Evolutionary conservation across 2,329 filamentous ascomycete species (phyloP).

Genomic region (Xylariaceae sp.): DNA sequence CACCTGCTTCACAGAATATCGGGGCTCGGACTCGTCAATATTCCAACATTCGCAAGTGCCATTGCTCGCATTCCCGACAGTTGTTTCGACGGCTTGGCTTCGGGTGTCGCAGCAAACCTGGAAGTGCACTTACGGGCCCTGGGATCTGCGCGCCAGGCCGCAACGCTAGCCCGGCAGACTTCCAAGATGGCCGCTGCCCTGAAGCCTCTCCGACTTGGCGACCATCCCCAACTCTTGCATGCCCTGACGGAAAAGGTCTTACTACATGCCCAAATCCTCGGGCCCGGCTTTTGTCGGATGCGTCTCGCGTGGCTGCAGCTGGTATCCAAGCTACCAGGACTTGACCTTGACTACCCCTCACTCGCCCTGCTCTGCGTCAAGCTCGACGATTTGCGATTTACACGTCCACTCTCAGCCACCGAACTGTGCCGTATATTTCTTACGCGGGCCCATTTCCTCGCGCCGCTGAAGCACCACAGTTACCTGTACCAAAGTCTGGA

Average conservation of each 20-base stretch:
- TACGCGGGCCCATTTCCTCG: conserved; percentile 9
- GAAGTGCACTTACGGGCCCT: conserved; percentile 10
- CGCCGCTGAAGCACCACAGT: conserved; percentile 5
- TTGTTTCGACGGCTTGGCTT: conserved; percentile 7
- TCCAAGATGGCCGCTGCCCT: conserved; percentile 17
- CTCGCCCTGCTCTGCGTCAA: conserved; percentile 11
- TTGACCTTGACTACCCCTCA: conserved; percentile 12
- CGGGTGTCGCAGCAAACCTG: conserved; percentile 17
- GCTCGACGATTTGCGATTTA: conserved; percentile 13
- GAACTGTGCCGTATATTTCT: conserved; percentile 21
- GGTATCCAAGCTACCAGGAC: conserved; percentile 18
- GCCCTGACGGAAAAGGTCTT: conserved; percentile 11
- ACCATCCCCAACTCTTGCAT: conserved; percentile 15
- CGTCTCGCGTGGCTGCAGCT: conserved; percentile 21
- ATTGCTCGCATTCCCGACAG: conserved; percentile 14
- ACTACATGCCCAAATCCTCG: conserved; percentile 2
- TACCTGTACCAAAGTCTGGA: conserved; percentile 4
- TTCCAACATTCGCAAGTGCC: conserved; percentile 16
- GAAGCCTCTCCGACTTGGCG: conserved; percentile 8
- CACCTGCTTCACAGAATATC: conserved; percentile 14
- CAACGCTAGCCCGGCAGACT: conserved; percentile 13
- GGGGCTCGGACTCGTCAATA: conserved; percentile 15
- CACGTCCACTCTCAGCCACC: conserved; percentile 9
- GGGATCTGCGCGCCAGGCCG: neutral
- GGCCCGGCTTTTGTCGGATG: conserved; percentile 7